Conservation (phyloP, 2,329 filamentous ascomycete species). For the Bipolaris victoriae region DNA sequence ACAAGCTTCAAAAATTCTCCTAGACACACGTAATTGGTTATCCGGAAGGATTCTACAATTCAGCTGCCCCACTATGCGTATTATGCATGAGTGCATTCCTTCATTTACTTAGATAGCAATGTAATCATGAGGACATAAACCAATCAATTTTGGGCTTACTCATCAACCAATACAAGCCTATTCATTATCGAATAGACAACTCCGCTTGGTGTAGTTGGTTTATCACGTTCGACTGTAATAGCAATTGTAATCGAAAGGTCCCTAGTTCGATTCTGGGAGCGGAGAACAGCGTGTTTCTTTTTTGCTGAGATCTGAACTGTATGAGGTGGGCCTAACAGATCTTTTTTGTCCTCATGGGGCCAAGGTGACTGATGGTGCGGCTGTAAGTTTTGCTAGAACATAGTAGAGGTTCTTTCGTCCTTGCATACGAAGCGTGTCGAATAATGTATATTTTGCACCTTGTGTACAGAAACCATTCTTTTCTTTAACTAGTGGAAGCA, state of each 20-base stretch:
- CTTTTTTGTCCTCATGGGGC: neutral
- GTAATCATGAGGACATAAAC: too few relatives aligned
- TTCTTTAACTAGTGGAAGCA: neutral
- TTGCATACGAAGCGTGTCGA: too few relatives aligned
- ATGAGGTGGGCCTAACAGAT: neutral
- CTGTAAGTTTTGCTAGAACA: too few relatives aligned
- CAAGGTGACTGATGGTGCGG: neutral
- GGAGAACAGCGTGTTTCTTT: constrained; percentile 28
- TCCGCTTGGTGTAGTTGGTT: constrained; percentile 45
- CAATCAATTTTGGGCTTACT: neutral
- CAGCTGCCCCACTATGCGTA: too few relatives aligned
- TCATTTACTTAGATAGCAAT: too few relatives aligned
- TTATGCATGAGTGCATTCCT: too few relatives aligned
- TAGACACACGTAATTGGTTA: too few relatives aligned
- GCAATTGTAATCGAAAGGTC: constrained; percentile 44
- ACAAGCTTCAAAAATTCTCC: too few relatives aligned
- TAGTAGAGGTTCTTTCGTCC: too few relatives aligned
- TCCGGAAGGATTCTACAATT: too few relatives aligned
- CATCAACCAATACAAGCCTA: constrained; percentile 4
- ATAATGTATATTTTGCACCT: too few relatives aligned
- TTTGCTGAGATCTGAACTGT: neutral
- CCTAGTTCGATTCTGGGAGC: constrained; percentile 41
- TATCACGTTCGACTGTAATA: constrained; percentile 49
- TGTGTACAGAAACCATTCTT: too few relatives aligned
- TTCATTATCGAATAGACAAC: constrained; percentile 3